Evolutionary conservation across 2,329 filamentous ascomycete genomes (phyloP).

Genomic region (Arthrobotrys sinensis): DNA sequence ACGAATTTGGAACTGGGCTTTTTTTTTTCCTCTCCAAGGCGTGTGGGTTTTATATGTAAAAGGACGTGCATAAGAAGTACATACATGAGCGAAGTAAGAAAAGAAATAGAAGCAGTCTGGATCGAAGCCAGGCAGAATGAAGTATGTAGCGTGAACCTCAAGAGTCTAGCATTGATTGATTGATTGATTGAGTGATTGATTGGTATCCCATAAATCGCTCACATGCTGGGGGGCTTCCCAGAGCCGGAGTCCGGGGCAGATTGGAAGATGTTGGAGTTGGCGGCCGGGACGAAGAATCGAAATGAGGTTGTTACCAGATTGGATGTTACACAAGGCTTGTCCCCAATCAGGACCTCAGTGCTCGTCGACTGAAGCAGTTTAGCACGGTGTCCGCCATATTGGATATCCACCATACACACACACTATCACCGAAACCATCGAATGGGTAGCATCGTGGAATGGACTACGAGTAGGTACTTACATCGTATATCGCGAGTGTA

Average conservation of each 20-base stretch:
- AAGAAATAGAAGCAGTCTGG: no score
- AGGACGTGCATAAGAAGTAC: no score
- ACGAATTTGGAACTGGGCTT: background rate
- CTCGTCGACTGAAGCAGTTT: constrained; percentile 12
- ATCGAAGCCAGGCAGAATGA: background rate
- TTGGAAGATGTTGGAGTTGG: constrained; percentile 1
- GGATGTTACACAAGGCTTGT: constrained; percentile 23
- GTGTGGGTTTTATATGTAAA: no score
- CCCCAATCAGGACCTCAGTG: constrained; percentile 11
- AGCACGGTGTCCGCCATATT: background rate
- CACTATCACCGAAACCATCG: no score
- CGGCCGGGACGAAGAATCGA: constrained; percentile 7
- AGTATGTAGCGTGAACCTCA: background rate
- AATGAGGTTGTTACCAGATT: constrained; percentile 29
- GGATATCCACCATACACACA: no score
- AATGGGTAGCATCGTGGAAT: background rate
- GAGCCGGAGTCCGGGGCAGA: background rate
- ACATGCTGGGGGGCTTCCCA: background rate
- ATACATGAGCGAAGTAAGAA: no score
- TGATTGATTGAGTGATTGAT: constrained; percentile 1
- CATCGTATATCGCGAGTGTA: no score
- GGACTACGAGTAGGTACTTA: background rate
- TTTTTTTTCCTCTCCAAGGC: background rate
- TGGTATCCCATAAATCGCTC: constrained; percentile 23
- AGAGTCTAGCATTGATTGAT: background rate